phyloP scores from a whole-genome alignment of 2,329 filamentous ascomycete species.

The Cryphonectria parasitica region DNA sequence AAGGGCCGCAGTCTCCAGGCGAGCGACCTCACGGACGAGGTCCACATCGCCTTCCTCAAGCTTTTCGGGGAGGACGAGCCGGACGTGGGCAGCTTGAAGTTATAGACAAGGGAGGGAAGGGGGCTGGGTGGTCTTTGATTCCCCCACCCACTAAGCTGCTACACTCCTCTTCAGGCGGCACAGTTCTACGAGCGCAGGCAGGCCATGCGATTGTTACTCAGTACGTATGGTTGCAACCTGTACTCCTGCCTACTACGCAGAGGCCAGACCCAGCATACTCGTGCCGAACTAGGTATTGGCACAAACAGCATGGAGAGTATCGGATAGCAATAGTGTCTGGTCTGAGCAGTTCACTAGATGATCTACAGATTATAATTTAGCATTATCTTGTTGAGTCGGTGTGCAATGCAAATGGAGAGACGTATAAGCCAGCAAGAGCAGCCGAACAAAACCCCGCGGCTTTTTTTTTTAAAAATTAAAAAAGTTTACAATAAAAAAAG shows the following conservation, averaged over 20 bases:
- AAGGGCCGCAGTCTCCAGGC: slow-evolving; percentile 89
- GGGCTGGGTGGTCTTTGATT: neutral
- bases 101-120: slow-evolving; percentile 33
- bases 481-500: neutral
- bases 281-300: neutral
- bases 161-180: neutral
- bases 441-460: too few species aligned
- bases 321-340: neutral
- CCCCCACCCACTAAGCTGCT: neutral
- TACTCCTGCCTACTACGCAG: neutral
- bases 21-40: slow-evolving; percentile 88
- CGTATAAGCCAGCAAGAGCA: neutral
- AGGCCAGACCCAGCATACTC: neutral
- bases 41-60: slow-evolving; percentile 78
- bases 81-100: slow-evolving; percentile 41
- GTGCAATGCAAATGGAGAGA: neutral
- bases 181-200: neutral
- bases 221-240: neutral
- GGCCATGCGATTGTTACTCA: neutral
- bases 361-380: neutral
- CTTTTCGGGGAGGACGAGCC: slow-evolving; percentile 74
- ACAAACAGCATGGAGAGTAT: neutral
- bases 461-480: neutral
- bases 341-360: neutral
- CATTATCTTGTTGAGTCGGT: neutral